Evolutionary conservation across 2,329 filamentous ascomycete species (phyloP).

Genomic region (Plenodomus biglobosus): DNA sequence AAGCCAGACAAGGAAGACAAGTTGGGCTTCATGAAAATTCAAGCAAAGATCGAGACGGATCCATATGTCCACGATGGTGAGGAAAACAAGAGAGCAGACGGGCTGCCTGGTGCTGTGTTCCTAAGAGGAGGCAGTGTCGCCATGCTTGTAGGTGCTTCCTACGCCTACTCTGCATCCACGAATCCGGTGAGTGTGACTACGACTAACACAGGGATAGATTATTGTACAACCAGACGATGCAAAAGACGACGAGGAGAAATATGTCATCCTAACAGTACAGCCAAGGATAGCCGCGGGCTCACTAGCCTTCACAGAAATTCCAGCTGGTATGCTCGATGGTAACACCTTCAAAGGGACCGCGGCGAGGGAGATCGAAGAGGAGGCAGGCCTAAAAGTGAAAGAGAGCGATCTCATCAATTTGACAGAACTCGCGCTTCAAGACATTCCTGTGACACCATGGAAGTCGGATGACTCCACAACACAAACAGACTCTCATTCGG

Average conservation of each 20-base stretch:
- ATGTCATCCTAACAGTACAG: conserved; percentile 59
- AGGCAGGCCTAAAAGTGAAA: conserved; percentile 56
- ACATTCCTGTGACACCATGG: background rate
- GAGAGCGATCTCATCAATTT: conserved; percentile 56
- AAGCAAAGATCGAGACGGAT: conserved; percentile 56
- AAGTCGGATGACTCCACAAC: background rate
- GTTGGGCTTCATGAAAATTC: conserved; percentile 60
- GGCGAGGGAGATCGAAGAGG: conserved; percentile 60
- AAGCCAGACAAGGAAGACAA: conserved; percentile 23
- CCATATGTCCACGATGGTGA: conserved; percentile 33
- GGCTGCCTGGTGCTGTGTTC: conserved; percentile 59
- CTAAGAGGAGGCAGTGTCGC: conserved; percentile 60
- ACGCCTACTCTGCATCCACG: background rate
- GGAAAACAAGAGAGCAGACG: conserved; percentile 36
- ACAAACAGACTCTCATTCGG: conserved; percentile 4
- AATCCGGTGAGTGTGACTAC: background rate
- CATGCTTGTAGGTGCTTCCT: conserved; percentile 51
- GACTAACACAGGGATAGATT: conserved; percentile 42
- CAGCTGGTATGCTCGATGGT: conserved; percentile 63
- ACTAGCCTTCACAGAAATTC: conserved; percentile 58
- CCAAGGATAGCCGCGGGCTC: conserved; percentile 60
- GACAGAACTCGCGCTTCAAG: conserved; percentile 51
- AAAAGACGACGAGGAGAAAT: conserved; percentile 41
- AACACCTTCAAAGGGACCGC: conserved; percentile 58
- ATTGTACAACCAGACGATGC: conserved; percentile 55